phyloP scores from a whole-genome alignment of 441 rosid genomes.

The Isatis lusitanica region DNA sequence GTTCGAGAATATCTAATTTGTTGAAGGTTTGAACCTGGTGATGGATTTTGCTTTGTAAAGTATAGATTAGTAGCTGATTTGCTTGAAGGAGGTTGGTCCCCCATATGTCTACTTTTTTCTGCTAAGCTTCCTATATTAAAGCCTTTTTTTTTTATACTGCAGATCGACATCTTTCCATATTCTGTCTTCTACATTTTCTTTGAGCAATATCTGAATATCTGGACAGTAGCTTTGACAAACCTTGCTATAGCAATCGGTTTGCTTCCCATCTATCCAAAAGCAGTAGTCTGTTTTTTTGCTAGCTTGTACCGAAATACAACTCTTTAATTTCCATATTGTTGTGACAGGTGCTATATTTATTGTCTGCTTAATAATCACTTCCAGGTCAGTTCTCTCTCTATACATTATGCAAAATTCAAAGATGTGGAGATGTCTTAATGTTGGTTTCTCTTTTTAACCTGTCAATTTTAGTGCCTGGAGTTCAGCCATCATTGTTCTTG shows the following conservation, averaged over 20 bases:
- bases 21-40: constrained; percentile 48
- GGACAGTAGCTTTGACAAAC: constrained; percentile 64
- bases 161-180: constrained; percentile 73
- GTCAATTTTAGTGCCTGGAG: constrained; percentile 60
- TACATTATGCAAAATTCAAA: constrained; percentile 9
- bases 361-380: constrained; percentile 61
- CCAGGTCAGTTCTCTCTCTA: constrained; percentile 53
- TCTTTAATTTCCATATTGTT: constrained; percentile 27
- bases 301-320: constrained; percentile 18
- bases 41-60: constrained; percentile 1
- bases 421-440: constrained; percentile 23
- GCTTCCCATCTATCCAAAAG: constrained; percentile 34
- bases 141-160: constrained; percentile 26
- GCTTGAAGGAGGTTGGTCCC: constrained; percentile 14
- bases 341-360: constrained; percentile 65
- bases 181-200: constrained; percentile 80
- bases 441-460: constrained; percentile 16
- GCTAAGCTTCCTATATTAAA: constrained; percentile 15
- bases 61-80: constrained; percentile 21
- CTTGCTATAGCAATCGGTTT: constrained; percentile 64
- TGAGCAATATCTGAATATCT: constrained; percentile 75
- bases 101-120: constrained; percentile 16
- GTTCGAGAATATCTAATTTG: constrained; percentile 58
- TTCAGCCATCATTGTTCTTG: constrained; percentile 57
- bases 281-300: constrained; percentile 4